phyloP scores from a whole-genome alignment of 1,139 yeast genomes.

The Groenewaldozyma auringiensis region DNA sequence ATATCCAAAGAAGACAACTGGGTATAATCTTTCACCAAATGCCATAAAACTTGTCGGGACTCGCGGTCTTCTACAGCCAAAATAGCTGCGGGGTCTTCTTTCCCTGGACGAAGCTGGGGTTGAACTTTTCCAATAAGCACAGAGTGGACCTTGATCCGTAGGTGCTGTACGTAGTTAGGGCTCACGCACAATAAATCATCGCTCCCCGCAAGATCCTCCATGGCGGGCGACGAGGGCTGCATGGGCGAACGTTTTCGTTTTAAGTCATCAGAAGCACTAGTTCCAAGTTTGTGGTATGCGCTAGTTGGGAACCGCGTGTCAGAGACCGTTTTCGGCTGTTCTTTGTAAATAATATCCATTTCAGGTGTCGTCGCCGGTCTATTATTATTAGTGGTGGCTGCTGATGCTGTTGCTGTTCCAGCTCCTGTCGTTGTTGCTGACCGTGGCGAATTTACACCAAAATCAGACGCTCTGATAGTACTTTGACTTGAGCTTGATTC shows the following conservation, averaged over 20 bases:
- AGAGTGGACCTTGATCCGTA: constrained; percentile 54
- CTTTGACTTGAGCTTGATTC: background rate
- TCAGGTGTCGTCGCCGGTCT: no score
- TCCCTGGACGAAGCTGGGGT: constrained; percentile 25
- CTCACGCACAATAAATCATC: constrained; percentile 42
- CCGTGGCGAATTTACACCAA: background rate
- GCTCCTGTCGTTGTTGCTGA: no score
- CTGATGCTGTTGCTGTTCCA: background rate
- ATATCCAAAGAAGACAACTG: constrained; percentile 52
- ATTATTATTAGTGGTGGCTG: no score
- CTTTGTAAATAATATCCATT: background rate
- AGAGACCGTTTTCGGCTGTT: background rate
- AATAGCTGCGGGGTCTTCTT: constrained; percentile 53
- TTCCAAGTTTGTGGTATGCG: background rate
- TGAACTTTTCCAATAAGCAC: constrained; percentile 37
- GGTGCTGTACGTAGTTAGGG: constrained; percentile 59
- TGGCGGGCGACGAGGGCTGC: background rate
- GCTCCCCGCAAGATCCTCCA: background rate
- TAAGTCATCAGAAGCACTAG: background rate
- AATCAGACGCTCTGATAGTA: background rate
- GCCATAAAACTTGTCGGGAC: constrained; percentile 63
- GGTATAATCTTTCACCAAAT: constrained; percentile 51
- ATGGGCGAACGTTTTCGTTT: background rate
- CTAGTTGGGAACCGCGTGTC: background rate
- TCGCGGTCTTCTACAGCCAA: constrained; percentile 51